These are phyloP conservation scores for Cladosporium oxysporum DNA, from an alignment of 2,329 filamentous ascomycete species.

Conservation along the genomic window DNA sequence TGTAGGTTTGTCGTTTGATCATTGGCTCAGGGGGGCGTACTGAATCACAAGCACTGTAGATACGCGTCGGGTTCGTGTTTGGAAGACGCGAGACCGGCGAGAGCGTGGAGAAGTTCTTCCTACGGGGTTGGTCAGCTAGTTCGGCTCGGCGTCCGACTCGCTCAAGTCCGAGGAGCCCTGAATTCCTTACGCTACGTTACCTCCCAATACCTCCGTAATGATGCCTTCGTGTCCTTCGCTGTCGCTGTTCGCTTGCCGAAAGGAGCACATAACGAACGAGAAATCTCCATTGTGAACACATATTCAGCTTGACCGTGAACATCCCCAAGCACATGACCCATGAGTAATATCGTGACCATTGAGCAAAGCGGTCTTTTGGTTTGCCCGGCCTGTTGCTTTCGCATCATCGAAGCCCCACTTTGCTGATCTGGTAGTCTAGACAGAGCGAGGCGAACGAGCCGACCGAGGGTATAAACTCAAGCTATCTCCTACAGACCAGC, in stretches of 20 bases:
- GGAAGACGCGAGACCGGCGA: not conserved
- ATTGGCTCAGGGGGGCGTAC: not conserved
- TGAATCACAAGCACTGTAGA: not conserved
- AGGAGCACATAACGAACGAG: not conserved
- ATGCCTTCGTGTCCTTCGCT: not conserved
- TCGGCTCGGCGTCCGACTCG: not conserved
- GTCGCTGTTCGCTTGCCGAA: not conserved
- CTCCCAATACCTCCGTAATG: not conserved
- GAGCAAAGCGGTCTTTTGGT: not conserved
- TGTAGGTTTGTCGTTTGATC: not conserved
- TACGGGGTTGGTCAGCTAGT: not conserved
- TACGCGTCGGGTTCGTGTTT: not conserved
- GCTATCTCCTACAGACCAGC: not conserved
- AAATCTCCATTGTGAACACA: not conserved
- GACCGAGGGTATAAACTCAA: not conserved
- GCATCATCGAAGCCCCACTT: not conserved
- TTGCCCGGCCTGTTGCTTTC: not conserved
- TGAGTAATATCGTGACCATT: not conserved
- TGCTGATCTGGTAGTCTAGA: not conserved
- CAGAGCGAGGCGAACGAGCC: not conserved
- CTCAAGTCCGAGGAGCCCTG: not conserved
- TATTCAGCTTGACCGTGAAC: not conserved
- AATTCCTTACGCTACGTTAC: not conserved
- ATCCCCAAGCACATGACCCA: not conserved
- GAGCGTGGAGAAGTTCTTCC: not conserved